These are phyloP conservation scores for Striga asiatica DNA, from an alignment of 257 asterid species.

Conservation along the genomic window DNA sequence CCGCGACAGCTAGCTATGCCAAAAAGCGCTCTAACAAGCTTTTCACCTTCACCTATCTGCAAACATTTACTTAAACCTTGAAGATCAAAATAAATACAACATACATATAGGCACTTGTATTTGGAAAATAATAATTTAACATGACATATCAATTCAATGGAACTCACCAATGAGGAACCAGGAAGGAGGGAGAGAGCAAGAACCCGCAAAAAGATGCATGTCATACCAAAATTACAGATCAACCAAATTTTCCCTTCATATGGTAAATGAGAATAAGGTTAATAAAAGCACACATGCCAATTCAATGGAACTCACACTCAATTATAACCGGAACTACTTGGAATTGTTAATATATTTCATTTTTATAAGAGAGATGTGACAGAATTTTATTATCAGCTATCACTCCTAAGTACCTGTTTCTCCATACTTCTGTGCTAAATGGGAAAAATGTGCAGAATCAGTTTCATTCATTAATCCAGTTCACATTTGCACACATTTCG, in stretches of 20 bases:
- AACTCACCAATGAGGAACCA: conserved; percentile 1
- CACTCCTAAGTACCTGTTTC: no score
- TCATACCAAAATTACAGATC: background rate
- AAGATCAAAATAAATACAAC: background rate
- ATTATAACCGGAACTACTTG: background rate
- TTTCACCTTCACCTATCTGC: conserved; percentile 98
- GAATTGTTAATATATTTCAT: no score
- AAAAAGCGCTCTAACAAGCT: conserved; percentile 97
- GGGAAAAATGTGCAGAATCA: conserved; percentile 6
- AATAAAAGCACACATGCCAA: no score
- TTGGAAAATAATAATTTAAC: background rate
- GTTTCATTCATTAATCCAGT: background rate
- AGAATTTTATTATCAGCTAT: no score
- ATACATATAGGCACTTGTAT: background rate
- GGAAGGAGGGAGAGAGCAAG: no score
- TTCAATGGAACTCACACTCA: no score
- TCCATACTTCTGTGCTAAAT: background rate
- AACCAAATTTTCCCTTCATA: no score
- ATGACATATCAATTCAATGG: conserved; percentile 11
- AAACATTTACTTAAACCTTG: conserved; percentile 21
- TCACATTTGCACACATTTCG: background rate
- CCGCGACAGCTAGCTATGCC: conserved; percentile 96
- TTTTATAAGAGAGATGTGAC: no score
- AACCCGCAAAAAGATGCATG: no score
- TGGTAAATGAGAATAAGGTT: no score